Conservation (phyloP, 202 grass and related monocot species). For the Tripidium arundinaceum region DNA sequence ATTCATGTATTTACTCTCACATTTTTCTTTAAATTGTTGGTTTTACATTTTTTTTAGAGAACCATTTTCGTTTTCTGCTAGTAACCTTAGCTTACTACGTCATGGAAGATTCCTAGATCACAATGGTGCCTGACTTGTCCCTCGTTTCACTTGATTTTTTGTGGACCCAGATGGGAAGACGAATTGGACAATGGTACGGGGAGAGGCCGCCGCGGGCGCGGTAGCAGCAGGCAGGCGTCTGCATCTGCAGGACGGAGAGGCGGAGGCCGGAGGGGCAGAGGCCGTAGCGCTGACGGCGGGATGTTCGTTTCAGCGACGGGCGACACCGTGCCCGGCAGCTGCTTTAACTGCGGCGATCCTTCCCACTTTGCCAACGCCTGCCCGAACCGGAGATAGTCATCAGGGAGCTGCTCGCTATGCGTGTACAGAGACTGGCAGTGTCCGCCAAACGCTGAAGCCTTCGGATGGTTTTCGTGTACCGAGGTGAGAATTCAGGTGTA, state of each 20-base stretch:
- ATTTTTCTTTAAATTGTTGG: not conserved
- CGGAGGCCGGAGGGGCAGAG: constrained; percentile 45
- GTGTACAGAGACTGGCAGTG: not conserved
- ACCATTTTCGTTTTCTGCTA: not conserved
- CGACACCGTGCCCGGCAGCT: constrained; percentile 53
- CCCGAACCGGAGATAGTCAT: constrained; percentile 46
- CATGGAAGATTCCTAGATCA: not conserved
- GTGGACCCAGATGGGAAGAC: constrained; percentile 80
- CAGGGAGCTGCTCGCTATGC: not conserved
- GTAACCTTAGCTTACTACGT: not conserved
- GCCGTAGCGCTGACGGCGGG: constrained; percentile 37
- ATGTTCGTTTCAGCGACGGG: constrained; percentile 85
- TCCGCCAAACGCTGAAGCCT: not conserved
- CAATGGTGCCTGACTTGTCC: not conserved
- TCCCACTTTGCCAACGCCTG: constrained; percentile 82
- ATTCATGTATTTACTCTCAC: not conserved
- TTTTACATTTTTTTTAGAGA: not conserved
- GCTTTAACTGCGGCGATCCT: constrained; percentile 80
- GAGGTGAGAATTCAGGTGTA: not conserved
- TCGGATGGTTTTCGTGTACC: not conserved
- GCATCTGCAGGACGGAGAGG: constrained; percentile 45
- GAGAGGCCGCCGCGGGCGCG: constrained; percentile 28
- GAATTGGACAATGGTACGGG: constrained; percentile 40
- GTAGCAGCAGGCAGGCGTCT: constrained; percentile 46
- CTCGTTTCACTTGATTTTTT: not conserved